phyloP scores from a whole-genome alignment of 2,329 filamentous ascomycete species.

The Talaromyces sp. region DNA sequence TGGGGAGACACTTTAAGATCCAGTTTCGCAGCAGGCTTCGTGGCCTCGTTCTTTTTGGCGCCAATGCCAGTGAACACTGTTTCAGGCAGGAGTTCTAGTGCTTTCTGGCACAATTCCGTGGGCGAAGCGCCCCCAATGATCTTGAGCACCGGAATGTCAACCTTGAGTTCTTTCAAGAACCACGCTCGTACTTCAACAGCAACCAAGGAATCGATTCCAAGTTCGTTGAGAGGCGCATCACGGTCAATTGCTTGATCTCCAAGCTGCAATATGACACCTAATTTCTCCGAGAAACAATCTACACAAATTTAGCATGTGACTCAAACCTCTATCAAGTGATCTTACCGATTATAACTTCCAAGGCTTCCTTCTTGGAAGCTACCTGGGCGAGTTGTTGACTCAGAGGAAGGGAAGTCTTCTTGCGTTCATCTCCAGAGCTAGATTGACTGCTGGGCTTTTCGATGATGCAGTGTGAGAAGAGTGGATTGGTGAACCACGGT shows the following conservation, averaged over 20 bases:
- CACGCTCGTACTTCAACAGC: slow-evolving; percentile 28
- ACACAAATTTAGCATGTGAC: not conserved
- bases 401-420: not conserved
- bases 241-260: not conserved
- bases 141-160: slow-evolving; percentile 47
- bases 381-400: not conserved
- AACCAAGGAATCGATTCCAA: slow-evolving; percentile 23
- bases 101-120: not conserved
- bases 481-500: not conserved
- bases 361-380: not conserved
- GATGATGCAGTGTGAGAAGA: not conserved
- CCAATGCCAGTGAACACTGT: not conserved
- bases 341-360: not conserved
- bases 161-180: slow-evolving; percentile 45
- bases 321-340: not conserved
- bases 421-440: not conserved
- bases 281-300: not conserved
- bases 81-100: not conserved
- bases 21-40: not conserved
- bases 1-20: not conserved
- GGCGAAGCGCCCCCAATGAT: slow-evolving; percentile 36
- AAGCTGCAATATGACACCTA: not conserved
- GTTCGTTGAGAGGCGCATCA: slow-evolving; percentile 9
- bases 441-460: not conserved
- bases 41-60: not conserved